phyloP scores from a whole-genome alignment of 805 yeast genomes.

The Sugiyamaella mastotermitis region DNA sequence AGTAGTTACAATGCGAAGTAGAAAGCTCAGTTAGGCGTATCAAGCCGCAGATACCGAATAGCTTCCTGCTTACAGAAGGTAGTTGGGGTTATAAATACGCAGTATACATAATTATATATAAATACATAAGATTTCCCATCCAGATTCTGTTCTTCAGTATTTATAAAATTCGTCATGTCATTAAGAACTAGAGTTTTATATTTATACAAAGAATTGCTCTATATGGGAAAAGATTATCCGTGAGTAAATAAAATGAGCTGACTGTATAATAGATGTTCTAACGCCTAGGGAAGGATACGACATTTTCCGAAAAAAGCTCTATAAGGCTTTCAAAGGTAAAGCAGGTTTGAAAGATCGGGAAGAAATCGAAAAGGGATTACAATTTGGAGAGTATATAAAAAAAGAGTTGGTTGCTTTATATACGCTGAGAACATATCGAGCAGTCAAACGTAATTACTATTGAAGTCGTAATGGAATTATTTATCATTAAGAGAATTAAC shows the following conservation, averaged over 20 bases:
- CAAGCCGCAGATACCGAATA: too few species aligned
- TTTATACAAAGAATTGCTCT: constrained; percentile 33
- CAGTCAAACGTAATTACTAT: constrained; percentile 30
- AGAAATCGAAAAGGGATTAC: constrained; percentile 29
- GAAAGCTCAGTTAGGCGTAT: too few species aligned
- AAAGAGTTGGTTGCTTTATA: constrained; percentile 33
- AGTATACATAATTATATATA: too few species aligned
- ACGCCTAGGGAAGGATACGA: constrained; percentile 23
- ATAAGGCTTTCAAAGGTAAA: constrained; percentile 28
- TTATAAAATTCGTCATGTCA: background rate
- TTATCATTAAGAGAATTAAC: too few species aligned
- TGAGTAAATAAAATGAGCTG: constrained; percentile 13
- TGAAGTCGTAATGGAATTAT: too few species aligned
- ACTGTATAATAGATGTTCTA: constrained; percentile 1
- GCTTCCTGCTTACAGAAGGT: too few species aligned
- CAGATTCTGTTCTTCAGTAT: too few species aligned
- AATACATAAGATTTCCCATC: too few species aligned
- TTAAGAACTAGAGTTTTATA: constrained; percentile 23
- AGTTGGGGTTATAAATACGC: too few species aligned
- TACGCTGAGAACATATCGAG: constrained; percentile 30
- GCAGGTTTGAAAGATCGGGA: constrained; percentile 17
- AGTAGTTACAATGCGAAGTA: too few species aligned
- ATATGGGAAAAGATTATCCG: constrained; percentile 35
- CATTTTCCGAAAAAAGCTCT: constrained; percentile 25
- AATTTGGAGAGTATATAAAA: constrained; percentile 33